Conservation (phyloP, 2,329 filamentous ascomycete genomes). For the Cladosporium colombiae region DNA sequence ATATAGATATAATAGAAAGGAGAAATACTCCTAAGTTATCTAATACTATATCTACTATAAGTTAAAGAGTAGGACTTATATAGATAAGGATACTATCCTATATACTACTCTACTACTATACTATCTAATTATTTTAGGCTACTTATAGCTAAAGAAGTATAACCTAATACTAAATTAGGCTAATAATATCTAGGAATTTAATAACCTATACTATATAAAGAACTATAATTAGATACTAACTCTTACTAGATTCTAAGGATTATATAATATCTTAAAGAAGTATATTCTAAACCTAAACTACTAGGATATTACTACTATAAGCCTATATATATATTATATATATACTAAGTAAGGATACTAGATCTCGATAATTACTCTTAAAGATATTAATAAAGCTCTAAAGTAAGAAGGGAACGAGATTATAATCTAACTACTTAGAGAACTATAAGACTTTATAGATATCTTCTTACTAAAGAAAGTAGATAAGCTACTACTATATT, state of each 20-base stretch:
- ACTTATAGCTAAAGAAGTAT: background rate
- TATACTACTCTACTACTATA: background rate
- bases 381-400: too few species aligned
- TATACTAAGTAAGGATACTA: too few species aligned
- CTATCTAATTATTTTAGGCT: background rate
- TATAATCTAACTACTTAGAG: too few species aligned
- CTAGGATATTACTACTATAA: background rate
- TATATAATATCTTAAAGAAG: background rate
- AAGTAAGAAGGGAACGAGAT: too few species aligned
- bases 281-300: background rate
- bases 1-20: background rate
- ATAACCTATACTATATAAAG: background rate
- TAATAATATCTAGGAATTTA: background rate
- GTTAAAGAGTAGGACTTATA: background rate
- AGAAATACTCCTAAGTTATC: background rate
- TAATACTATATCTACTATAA: background rate
- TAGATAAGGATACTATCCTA: background rate
- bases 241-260: background rate
- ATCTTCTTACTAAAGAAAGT: too few species aligned
- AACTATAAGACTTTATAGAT: too few species aligned
- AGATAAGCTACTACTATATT: too few species aligned
- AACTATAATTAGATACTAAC: background rate
- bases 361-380: too few species aligned
- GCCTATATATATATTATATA: too few species aligned
- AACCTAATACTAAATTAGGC: background rate